These are phyloP conservation scores for Syncephalastrum contaminatum DNA, from an alignment of 371 early-diverging fungal species.

Conservation along the genomic window DNA sequence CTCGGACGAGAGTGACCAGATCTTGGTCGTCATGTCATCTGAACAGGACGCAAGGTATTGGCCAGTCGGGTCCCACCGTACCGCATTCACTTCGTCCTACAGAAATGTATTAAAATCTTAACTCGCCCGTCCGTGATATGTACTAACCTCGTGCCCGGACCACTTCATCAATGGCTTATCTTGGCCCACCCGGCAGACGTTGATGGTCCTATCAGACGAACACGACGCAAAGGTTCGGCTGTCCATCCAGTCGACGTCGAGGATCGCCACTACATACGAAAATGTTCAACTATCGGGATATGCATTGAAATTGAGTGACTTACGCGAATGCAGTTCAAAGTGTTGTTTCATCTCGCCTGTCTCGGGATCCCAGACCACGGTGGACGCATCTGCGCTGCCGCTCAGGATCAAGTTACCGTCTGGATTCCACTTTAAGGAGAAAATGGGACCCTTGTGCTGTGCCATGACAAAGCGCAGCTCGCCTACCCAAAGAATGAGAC, in stretches of 20 bases:
- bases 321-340: conserved; percentile 75
- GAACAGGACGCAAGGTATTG: conserved; percentile 87
- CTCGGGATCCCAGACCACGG: conserved; percentile 83
- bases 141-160: conserved; percentile 67
- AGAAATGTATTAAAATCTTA: not conserved
- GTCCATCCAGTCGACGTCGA: conserved; percentile 95
- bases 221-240: conserved; percentile 90
- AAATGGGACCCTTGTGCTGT: conserved; percentile 81
- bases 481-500: conserved; percentile 34
- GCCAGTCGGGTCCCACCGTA: conserved; percentile 86
- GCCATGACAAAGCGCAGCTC: conserved; percentile 68
- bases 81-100: conserved; percentile 81
- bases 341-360: conserved; percentile 78
- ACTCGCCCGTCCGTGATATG: not conserved
- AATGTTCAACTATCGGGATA: too few species aligned
- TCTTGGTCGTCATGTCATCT: conserved; percentile 88
- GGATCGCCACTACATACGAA: conserved; percentile 52
- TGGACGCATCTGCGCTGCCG: conserved; percentile 81
- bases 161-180: conserved; percentile 66
- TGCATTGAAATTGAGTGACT: conserved; percentile 11
- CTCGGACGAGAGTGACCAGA: conserved; percentile 45
- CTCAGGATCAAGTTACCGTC: conserved; percentile 76
- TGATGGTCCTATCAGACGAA: conserved; percentile 80
- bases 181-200: conserved; percentile 75
- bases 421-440: conserved; percentile 87